Conservation (phyloP, 2,329 filamentous ascomycete genomes). For the Verticillium tricorpus region DNA sequence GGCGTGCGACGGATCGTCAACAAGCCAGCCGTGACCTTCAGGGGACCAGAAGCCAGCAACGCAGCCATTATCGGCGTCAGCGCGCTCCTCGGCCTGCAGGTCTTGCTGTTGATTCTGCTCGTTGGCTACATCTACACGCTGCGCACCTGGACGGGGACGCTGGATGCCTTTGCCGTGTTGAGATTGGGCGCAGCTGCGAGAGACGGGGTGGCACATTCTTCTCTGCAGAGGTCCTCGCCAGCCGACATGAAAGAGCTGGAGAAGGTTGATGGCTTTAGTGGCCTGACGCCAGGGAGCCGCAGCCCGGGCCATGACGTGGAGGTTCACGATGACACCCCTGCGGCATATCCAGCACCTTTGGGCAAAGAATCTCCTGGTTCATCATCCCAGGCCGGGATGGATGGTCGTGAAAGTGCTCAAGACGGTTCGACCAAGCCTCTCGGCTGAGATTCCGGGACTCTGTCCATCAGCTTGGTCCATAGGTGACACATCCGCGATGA, state of each 20-base stretch:
- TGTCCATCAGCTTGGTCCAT: too few relatives aligned
- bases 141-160: constrained; percentile 10
- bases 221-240: not conserved
- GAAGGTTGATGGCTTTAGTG: constrained; percentile 2
- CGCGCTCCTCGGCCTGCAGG: constrained; percentile 7
- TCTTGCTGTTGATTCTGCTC: constrained; percentile 5
- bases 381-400: not conserved
- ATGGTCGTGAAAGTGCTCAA: not conserved
- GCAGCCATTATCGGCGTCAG: constrained; percentile 6
- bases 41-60: not conserved
- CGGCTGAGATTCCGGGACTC: too few relatives aligned
- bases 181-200: constrained; percentile 6
- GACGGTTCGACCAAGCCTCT: too few relatives aligned
- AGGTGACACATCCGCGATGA: too few relatives aligned
- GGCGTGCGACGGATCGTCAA: constrained; percentile 11
- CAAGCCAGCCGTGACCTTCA: constrained; percentile 4
- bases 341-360: not conserved
- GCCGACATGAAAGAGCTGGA: not conserved
- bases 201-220: not conserved
- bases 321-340: not conserved
- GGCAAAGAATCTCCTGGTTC: not conserved
- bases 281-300: not conserved
- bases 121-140: constrained; percentile 10
- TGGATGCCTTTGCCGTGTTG: constrained; percentile 10
- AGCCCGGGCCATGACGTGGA: not conserved